Percentiles rank a stretch among this genome's conserved stretches.
Evolutionary conservation across 495 filamentous ascomycete species (phyloP).

Genomic region (Daldinia childiae): DNA sequence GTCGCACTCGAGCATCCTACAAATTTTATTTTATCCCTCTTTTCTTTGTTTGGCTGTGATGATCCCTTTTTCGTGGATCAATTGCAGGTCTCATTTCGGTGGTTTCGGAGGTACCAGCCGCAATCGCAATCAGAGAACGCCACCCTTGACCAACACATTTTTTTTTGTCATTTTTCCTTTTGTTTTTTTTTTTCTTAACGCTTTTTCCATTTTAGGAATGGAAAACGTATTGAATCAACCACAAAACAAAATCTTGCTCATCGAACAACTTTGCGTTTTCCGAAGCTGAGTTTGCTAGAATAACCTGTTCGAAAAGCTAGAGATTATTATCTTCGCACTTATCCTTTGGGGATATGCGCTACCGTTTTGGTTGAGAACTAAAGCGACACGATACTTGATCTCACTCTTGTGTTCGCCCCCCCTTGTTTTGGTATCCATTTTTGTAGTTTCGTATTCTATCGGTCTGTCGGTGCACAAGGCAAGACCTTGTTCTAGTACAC

Average conservation of each 20-base stretch:
- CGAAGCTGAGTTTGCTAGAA: not conserved
- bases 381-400: conserved; percentile 1
- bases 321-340: not conserved
- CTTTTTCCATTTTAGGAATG: conserved; percentile 1
- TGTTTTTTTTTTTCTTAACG: conserved; percentile 1
- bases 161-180: conserved; percentile 14
- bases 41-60: conserved; percentile 40
- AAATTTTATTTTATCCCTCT: conserved; percentile 27
- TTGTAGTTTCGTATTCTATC: conserved; percentile 43
- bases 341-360: conserved; percentile 1
- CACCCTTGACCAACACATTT: conserved; percentile 10
- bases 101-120: conserved; percentile 47
- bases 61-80: conserved; percentile 44
- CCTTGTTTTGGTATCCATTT: conserved; percentile 26
- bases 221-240: conserved; percentile 12
- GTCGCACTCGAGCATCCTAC: conserved; percentile 33
- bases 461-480: conserved; percentile 40
- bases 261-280: conserved; percentile 2
- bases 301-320: not conserved
- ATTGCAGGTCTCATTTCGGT: conserved; percentile 49
- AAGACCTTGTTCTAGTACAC: conserved; percentile 27
- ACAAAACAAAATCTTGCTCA: conserved; percentile 6
- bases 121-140: conserved; percentile 41
- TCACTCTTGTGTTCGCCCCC: conserved; percentile 8
- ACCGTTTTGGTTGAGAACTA: not conserved